A percentile compares a stretch with the other conserved stretches of the same genome.
phyloP scores from a whole-genome alignment of 805 yeast species.

The Metschnikowia noctiluminum region DNA sequence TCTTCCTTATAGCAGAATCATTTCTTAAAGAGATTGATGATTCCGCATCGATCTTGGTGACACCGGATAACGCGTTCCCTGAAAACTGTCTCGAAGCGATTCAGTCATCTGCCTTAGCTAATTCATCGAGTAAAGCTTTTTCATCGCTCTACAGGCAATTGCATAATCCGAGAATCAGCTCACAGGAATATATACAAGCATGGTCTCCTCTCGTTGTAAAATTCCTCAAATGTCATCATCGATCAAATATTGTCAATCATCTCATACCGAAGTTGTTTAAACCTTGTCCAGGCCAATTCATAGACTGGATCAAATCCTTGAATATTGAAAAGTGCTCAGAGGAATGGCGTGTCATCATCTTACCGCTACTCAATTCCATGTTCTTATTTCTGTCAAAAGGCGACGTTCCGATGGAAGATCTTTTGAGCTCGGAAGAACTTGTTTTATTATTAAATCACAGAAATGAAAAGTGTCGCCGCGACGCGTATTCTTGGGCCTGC shows the following conservation, averaged over 20 bases:
- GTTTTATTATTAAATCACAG: constrained; percentile 45
- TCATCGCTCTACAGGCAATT: constrained; percentile 27
- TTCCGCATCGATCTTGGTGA: constrained; percentile 37
- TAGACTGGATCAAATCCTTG: constrained; percentile 29
- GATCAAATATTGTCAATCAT: constrained; percentile 53
- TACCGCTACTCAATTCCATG: constrained; percentile 13
- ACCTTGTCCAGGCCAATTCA: constrained; percentile 43
- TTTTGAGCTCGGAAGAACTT: constrained; percentile 16
- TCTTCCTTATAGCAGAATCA: constrained; percentile 57
- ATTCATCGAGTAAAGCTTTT: constrained; percentile 59
- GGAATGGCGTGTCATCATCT: constrained; percentile 6
- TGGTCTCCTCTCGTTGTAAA: constrained; percentile 47
- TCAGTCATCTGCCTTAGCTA: constrained; percentile 60
- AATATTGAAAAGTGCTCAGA: constrained; percentile 3
- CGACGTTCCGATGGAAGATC: constrained; percentile 5
- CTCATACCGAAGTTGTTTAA: constrained; percentile 63
- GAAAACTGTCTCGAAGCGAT: constrained; percentile 47
- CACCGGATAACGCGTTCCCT: constrained; percentile 45
- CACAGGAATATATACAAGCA: constrained; percentile 44
- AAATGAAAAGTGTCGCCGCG: constrained; percentile 42
- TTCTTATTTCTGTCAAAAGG: constrained; percentile 6
- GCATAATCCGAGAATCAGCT: constrained; percentile 15
- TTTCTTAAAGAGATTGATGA: constrained; percentile 47
- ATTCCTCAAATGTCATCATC: constrained; percentile 30
- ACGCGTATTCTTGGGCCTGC: constrained; percentile 58